Conservation (phyloP, 352 stramenopile species). For the Thraustochytrium sp. region DNA sequence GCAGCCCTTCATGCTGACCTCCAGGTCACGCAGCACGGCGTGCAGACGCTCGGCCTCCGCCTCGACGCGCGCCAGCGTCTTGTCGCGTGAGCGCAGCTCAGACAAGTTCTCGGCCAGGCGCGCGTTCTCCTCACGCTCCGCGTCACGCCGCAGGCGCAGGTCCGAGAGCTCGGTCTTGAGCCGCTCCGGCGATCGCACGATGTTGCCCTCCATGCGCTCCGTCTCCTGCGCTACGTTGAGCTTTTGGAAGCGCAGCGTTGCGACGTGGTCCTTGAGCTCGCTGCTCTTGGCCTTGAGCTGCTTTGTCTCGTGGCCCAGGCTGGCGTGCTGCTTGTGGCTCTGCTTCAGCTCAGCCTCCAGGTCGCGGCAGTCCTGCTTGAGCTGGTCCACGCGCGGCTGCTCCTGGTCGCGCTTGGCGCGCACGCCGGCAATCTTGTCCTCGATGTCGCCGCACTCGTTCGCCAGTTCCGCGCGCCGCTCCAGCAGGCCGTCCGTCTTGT, state of each 20-base stretch:
- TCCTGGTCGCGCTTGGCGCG: not conserved
- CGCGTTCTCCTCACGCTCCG: not conserved
- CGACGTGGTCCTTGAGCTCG: conserved; percentile 30
- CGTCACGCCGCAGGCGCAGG: not conserved
- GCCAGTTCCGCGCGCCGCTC: not conserved
- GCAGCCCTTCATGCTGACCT: conserved; percentile 17
- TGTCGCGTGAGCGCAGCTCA: not conserved
- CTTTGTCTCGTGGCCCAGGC: conserved; percentile 24
- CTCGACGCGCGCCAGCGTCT: not conserved
- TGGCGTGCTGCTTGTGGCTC: conserved; percentile 32
- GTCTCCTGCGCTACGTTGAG: conserved; percentile 22
- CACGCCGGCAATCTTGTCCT: not conserved
- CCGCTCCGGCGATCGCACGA: conserved; percentile 31
- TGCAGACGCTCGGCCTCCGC: not conserved
- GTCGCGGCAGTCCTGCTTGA: not conserved
- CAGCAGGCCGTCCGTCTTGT: not conserved
- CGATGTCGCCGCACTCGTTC: not conserved
- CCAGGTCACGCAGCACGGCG: not conserved
- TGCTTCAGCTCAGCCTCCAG: conserved; percentile 39
- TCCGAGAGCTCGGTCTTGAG: conserved; percentile 36
- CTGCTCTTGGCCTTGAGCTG: conserved; percentile 40
- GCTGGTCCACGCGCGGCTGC: not conserved
- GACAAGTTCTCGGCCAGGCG: not conserved
- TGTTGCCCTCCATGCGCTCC: conserved; percentile 30
- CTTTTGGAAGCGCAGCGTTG: conserved; percentile 34